Evolutionary conservation across 1,139 yeast genomes (phyloP).

Genomic region (Kluyveromyces sp.): DNA sequence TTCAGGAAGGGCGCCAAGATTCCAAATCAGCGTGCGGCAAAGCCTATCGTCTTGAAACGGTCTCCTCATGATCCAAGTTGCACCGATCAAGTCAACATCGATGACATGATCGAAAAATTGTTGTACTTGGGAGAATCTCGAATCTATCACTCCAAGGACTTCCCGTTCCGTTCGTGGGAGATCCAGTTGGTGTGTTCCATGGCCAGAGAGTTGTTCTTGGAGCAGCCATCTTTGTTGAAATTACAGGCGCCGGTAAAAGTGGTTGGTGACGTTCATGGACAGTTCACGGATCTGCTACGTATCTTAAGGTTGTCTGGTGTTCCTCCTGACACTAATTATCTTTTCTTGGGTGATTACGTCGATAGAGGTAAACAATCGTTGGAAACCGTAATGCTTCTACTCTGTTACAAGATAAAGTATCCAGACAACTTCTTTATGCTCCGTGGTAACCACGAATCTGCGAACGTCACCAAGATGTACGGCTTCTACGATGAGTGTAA

Average conservation of each 20-base stretch:
- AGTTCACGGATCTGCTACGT: slow-evolving; percentile 66
- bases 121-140: slow-evolving; percentile 26
- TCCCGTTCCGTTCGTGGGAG: slow-evolving; percentile 42
- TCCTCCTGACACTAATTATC: slow-evolving; percentile 72
- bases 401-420: slow-evolving; percentile 72
- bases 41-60: slow-evolving; percentile 23
- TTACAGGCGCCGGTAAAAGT: slow-evolving; percentile 79
- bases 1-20: slow-evolving; percentile 8
- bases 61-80: slow-evolving; percentile 26
- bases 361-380: slow-evolving; percentile 80
- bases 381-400: slow-evolving; percentile 64
- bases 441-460: slow-evolving; percentile 82
- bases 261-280: slow-evolving; percentile 87
- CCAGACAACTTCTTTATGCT: slow-evolving; percentile 80
- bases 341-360: slow-evolving; percentile 79
- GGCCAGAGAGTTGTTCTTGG: slow-evolving; percentile 62
- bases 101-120: slow-evolving; percentile 29
- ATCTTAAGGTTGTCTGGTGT: slow-evolving; percentile 72
- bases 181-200: slow-evolving; percentile 58
- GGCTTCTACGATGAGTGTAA: slow-evolving; percentile 89
- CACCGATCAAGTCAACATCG: slow-evolving; percentile 27
- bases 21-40: slow-evolving; percentile 15
- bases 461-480: slow-evolving; percentile 75
- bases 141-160: slow-evolving; percentile 26
- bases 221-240: slow-evolving; percentile 70